A percentile compares a stretch with the other conserved stretches of the same genome.
Evolutionary conservation across 331 rosid genomes (phyloP).

Genomic region (Rhamnella rubrinervis): DNA sequence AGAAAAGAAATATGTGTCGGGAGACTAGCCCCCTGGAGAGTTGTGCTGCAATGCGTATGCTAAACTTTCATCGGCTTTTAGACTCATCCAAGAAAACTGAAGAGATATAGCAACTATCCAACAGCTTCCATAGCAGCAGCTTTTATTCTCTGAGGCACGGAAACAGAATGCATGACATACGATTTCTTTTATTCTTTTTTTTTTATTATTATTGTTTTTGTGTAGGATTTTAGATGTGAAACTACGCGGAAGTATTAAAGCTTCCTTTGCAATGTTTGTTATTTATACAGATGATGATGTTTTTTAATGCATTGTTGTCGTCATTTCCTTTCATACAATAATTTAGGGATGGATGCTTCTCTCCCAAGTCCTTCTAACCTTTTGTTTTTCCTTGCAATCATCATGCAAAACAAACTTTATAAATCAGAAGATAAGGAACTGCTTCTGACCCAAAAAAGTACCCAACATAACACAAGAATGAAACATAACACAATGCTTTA

Average conservation of each 20-base stretch:
- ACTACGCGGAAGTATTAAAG: not conserved
- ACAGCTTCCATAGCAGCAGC: no score
- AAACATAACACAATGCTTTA: no score
- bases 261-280: slow-evolving; percentile 15
- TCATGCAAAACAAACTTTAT: no score
- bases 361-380: no score
- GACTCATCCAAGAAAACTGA: slow-evolving; percentile 9
- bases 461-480: no score
- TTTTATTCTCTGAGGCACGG: slow-evolving; percentile 15
- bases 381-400: no score
- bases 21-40: slow-evolving; percentile 49
- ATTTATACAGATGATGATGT: no score
- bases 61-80: not conserved
- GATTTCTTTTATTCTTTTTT: slow-evolving; percentile 1
- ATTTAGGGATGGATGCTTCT: no score
- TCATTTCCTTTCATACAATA: not conserved
- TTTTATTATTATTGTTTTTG: slow-evolving; percentile 1
- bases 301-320: not conserved
- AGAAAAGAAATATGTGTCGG: slow-evolving; percentile 68
- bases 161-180: slow-evolving; percentile 21
- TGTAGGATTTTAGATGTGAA: slow-evolving; percentile 6
- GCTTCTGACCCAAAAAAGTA: no score
- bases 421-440: no score
- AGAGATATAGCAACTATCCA: no score
- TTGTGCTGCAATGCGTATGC: not conserved